Conservation (phyloP, 2,329 filamentous ascomycete genomes). For the Cladosporium cucumerinum region DNA sequence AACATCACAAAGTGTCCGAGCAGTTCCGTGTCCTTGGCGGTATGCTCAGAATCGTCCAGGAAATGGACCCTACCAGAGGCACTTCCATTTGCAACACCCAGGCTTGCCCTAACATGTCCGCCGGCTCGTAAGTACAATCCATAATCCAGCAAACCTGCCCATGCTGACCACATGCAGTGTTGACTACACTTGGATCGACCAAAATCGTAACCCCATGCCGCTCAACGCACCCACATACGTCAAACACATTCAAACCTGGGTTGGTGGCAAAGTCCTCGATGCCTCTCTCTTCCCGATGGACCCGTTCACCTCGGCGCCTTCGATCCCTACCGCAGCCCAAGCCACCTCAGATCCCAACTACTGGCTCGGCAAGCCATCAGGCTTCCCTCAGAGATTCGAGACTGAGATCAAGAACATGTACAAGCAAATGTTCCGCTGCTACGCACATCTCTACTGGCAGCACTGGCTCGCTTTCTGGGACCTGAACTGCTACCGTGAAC, state of each 20-base stretch:
- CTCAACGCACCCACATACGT: constrained; percentile 92
- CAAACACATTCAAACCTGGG: constrained; percentile 94
- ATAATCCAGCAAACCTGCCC: background rate
- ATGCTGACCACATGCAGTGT: constrained; percentile 55
- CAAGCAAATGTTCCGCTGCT: constrained; percentile 55
- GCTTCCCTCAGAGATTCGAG: constrained; percentile 53
- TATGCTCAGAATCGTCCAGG: constrained; percentile 84
- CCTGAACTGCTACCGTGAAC: constrained; percentile 46
- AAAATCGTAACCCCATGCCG: constrained; percentile 80
- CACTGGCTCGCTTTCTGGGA: constrained; percentile 54
- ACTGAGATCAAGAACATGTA: constrained; percentile 74
- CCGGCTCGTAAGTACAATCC: constrained; percentile 67
- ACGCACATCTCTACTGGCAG: constrained; percentile 51
- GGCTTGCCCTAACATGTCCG: constrained; percentile 88
- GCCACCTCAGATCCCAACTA: constrained; percentile 55
- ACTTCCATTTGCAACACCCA: constrained; percentile 77
- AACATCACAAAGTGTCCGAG: constrained; percentile 68
- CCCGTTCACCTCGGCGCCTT: constrained; percentile 62
- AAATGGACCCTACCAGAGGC: constrained; percentile 73
- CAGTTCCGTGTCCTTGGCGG: constrained; percentile 86
- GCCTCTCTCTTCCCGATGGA: constrained; percentile 87
- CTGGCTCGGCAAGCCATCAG: constrained; percentile 88
- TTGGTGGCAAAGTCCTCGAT: constrained; percentile 92
- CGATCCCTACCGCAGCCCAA: constrained; percentile 45
- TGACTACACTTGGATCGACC: constrained; percentile 95